Percentiles rank a stretch among this genome's conserved stretches.
Evolutionary conservation across 1,284 basidiomycete species (phyloP).

Genomic region (Erythrobasidium hasegawianum): DNA sequence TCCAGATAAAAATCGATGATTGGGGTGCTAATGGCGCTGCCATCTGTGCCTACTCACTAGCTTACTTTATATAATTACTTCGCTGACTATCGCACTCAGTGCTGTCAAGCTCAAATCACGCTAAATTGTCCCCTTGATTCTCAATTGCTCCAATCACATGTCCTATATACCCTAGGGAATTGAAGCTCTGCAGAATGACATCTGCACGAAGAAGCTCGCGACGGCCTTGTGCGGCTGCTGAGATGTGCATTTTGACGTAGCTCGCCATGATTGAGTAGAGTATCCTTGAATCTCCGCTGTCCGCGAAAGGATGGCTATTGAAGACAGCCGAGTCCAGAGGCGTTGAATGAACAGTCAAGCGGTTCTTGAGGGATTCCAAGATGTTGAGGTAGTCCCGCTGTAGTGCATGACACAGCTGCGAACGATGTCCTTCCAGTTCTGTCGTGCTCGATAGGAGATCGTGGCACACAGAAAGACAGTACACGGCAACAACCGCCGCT

Average conservation of each 20-base stretch:
- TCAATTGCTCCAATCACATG: conserved; percentile 8
- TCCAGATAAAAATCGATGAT: too few species aligned
- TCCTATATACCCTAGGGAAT: conserved; percentile 19
- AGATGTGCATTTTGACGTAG: conserved; percentile 5
- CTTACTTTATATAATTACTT: too few species aligned
- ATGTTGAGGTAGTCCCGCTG: conserved; percentile 27
- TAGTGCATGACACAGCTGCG: conserved; percentile 12
- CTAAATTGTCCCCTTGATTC: too few species aligned
- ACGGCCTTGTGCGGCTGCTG: background rate
- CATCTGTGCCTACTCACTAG: too few species aligned
- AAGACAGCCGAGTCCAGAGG: conserved; percentile 15
- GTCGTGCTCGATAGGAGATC: background rate
- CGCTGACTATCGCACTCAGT: too few species aligned
- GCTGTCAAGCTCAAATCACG: too few species aligned
- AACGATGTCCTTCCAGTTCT: background rate
- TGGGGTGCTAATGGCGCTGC: too few species aligned
- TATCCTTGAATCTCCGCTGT: conserved; percentile 21
- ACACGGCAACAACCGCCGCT: conserved; percentile 14
- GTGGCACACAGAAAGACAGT: conserved; percentile 19
- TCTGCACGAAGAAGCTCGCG: conserved; percentile 2
- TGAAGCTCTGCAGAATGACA: conserved; percentile 5
- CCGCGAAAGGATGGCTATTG: conserved; percentile 14
- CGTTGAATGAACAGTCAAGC: conserved; percentile 5
- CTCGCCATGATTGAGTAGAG: conserved; percentile 10
- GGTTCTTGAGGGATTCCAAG: conserved; percentile 14